Conservation (phyloP, 345 rosid genomes). For the Brassica cretica region DNA sequence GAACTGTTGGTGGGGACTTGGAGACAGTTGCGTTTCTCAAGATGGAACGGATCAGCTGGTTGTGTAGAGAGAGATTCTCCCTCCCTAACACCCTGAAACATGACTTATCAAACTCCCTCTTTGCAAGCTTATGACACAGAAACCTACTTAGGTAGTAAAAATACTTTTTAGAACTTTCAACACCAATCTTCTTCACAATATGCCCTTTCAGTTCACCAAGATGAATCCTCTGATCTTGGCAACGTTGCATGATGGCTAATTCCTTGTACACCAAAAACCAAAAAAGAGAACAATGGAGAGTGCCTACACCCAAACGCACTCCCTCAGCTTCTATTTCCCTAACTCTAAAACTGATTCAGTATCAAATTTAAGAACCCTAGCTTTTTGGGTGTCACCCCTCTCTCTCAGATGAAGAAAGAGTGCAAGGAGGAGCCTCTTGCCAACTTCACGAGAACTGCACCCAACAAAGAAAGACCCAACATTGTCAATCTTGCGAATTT, state of each 20-base stretch:
- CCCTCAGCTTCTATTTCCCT: slow-evolving; percentile 36
- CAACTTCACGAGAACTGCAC: slow-evolving; percentile 51
- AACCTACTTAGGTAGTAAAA: slow-evolving; percentile 73
- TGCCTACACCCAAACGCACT: slow-evolving; percentile 33
- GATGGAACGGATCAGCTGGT: slow-evolving; percentile 71
- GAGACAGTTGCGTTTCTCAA: slow-evolving; percentile 79
- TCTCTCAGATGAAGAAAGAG: slow-evolving; percentile 29
- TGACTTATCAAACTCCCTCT: slow-evolving; percentile 85
- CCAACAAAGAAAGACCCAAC: slow-evolving; percentile 40
- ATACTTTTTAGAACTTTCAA: slow-evolving; percentile 76
- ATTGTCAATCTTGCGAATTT: slow-evolving; percentile 41
- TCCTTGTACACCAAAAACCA: neutral
- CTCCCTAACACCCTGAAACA: slow-evolving; percentile 77
- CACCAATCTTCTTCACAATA: slow-evolving; percentile 82
- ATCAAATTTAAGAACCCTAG: slow-evolving; percentile 56
- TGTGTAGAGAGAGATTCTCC: slow-evolving; percentile 93
- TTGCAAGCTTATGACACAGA: slow-evolving; percentile 75
- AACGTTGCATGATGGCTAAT: slow-evolving; percentile 64
- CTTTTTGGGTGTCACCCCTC: slow-evolving; percentile 40
- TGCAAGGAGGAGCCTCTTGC: slow-evolving; percentile 22
- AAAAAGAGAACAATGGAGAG: slow-evolving; percentile 24
- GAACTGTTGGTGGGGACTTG: slow-evolving; percentile 57
- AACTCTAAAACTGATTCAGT: slow-evolving; percentile 12
- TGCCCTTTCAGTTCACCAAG: slow-evolving; percentile 75
- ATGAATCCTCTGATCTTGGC: slow-evolving; percentile 78